Base-by-base conservation (phyloP, 768 basidiomycete species). In the Agrocybe praecox region DNA sequence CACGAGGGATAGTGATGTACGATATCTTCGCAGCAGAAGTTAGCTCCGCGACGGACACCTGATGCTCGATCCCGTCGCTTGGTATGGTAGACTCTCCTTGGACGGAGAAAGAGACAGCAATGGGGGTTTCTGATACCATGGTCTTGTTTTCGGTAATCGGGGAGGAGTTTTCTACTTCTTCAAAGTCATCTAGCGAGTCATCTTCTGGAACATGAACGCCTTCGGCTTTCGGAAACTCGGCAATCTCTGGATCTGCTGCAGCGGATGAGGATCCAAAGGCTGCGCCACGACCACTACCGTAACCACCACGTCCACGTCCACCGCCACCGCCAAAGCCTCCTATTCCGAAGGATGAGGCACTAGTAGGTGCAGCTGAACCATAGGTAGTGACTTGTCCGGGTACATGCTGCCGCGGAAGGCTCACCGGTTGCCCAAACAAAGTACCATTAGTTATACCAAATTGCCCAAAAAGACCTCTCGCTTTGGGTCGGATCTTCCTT, bases 11-110 rank as follows among this genome's bases (percentile, higher is more conserved):
- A 3, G 76, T 71, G 12, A 85, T 75, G 63, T 81, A 79, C 21
- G 74, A 77, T 36, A 80, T 69, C 46, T 71, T 70, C 0, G 77
- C 73, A 18, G 80, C 72, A 60, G 85, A 80, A 5, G 75, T 70
- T 19, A 84, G 69, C 5, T 77, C 65, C 0, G 83, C 80, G 40
- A 87, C 72, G 14, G 79, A 73, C 2, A 86, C 83, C 49, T 82
- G 80, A 63, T 87, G 85, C n/a, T 78, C 71, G 6, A 75, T 68
- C 0, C 81, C 81, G 63, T 86, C 85, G 52, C 77, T 81, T 0
- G 84, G 82, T 49, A 87, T 78, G 19, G 74, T 79, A 0, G 80
- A 77, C 5, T 69, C 63, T 1, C 81, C 83, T 22, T 78, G 76
- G 17, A 87, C 82, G 19, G 75, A 66, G 57, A 80, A 87, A 1